Base-by-base conservation (phyloP, 1,139 yeast genomes). In the Debaryomyces robertsiae region DNA sequence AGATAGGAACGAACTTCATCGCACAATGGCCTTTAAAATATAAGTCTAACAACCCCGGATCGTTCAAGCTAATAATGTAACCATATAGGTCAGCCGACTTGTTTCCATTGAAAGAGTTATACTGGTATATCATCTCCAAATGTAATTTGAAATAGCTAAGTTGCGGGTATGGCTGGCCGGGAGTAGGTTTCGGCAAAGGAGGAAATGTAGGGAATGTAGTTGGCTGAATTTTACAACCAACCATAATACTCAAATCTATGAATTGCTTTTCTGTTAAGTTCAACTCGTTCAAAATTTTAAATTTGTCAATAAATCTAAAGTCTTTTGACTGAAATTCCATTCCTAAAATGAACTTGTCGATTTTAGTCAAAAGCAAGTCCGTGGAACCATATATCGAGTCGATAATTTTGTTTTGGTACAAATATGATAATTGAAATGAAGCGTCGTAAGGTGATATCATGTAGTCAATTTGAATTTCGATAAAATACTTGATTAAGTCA, bases 341-440 rank as follows among this genome's bases (percentile, higher is more conserved):
- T 16, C 84, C 81, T 38, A 84, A 63, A 44, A 91, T 82, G 45
- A 89, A 81, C 52, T 80, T 85, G 46, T 85, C 94, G 30, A 86
- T 75, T 29, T 69, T 64, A 11, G 78, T 71, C 57, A 91, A 68
- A 36, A 91, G 66, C 35, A 82, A 73, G 53, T 93, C 98, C 2
- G 91, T 82, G 7, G 96, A 85, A 1, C 95, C 95, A 60, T 82
- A 89, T 28, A 91, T 79, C 1, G 87, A 81, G 60, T 91, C 95
- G 41, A 91, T 77, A 31, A 74, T 62, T 2, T 68, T 72, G 37
- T 67, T 73, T 41, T 74, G 75, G 48, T 76, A 69, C 53, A 91
- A 67, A 54, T 88, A 89, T 7, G 88, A 79, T 52, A 93, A 70
- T 62, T 93, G 98, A 40, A 86, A 80, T 60, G 90, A 81, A 0